Evolutionary conservation across 495 filamentous ascomycete genomes (phyloP).

Genomic region (Extremus antarcticus): DNA sequence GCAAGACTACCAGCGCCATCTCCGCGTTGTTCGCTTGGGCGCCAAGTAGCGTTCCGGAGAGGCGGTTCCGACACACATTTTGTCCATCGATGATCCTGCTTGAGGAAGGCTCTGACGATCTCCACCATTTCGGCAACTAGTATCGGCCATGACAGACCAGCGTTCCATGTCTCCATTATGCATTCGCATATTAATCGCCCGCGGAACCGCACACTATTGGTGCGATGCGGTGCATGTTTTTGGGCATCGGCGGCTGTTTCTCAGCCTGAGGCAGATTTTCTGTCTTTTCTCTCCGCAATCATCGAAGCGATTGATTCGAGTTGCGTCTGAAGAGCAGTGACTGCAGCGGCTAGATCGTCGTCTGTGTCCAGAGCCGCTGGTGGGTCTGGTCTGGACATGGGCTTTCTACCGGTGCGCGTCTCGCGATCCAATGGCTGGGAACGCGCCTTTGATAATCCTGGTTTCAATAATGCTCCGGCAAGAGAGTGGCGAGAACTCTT

Average conservation of each 20-base stretch:
- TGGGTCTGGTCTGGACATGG: not conserved
- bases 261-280: not conserved
- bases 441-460: not conserved
- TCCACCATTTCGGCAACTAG: not conserved
- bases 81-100: not conserved
- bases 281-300: not conserved
- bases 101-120: not conserved
- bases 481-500: slow-evolving; percentile 3
- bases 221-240: not conserved
- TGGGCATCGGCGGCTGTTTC: not conserved
- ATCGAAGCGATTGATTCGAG: not conserved
- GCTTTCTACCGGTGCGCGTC: slow-evolving; percentile 1
- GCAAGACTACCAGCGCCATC: not conserved
- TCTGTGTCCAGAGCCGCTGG: not conserved
- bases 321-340: not conserved
- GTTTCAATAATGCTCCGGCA: not conserved
- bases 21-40: not conserved
- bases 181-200: not conserved
- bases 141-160: not conserved
- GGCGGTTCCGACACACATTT: not conserved
- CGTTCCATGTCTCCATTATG: not conserved
- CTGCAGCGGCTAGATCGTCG: not conserved
- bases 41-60: not conserved
- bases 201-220: not conserved
- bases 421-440: slow-evolving; percentile 3